These are phyloP conservation scores for Hirschioporus abietinus DNA, from an alignment of 768 basidiomycete species.

Conservation along the genomic window DNA sequence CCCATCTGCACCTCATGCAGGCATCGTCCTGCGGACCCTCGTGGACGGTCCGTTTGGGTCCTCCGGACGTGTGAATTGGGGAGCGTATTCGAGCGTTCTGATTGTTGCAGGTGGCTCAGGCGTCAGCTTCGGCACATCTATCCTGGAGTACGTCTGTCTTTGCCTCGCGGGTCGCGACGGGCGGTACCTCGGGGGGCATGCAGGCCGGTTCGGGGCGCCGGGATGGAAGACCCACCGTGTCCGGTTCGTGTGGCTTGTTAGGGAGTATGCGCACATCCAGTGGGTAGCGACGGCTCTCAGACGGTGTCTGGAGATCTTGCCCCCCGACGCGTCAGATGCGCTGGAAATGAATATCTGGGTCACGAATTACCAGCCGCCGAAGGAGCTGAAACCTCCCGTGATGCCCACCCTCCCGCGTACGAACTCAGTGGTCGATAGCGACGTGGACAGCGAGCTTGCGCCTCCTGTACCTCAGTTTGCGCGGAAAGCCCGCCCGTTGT, in stretches of 20 bases:
- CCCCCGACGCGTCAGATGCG: slow-evolving; percentile 24
- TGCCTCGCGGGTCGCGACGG: slow-evolving; percentile 54
- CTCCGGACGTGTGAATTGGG: slow-evolving; percentile 53
- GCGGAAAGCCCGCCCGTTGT: slow-evolving; percentile 8
- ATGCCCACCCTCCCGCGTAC: slow-evolving; percentile 5
- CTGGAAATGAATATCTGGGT: slow-evolving; percentile 73
- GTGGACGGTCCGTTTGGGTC: slow-evolving; percentile 73
- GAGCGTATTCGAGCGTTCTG: slow-evolving; percentile 48
- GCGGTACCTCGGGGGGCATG: slow-evolving; percentile 38
- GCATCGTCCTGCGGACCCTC: slow-evolving; percentile 49
- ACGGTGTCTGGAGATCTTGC: slow-evolving; percentile 54
- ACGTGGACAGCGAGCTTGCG: slow-evolving; percentile 23
- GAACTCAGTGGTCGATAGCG: slow-evolving; percentile 6
- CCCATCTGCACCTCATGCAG: slow-evolving; percentile 32
- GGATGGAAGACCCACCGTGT: slow-evolving; percentile 45
- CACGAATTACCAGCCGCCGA: slow-evolving; percentile 44
- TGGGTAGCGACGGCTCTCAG: slow-evolving; percentile 69
- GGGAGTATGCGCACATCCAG: slow-evolving; percentile 77
- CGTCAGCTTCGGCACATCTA: slow-evolving; percentile 62
- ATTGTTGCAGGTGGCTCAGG: slow-evolving; percentile 72
- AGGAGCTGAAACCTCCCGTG: slow-evolving; percentile 8
- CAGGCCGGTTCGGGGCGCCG: slow-evolving; percentile 38
- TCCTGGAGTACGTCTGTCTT: slow-evolving; percentile 59
- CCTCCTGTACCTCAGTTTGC: slow-evolving; percentile 31
- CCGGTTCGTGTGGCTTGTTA: slow-evolving; percentile 71